Percentiles rank a stretch among this genome's conserved stretches.
Conservation (phyloP, 352 stramenopile species). For the Phytophthora fragariaefolia region DNA sequence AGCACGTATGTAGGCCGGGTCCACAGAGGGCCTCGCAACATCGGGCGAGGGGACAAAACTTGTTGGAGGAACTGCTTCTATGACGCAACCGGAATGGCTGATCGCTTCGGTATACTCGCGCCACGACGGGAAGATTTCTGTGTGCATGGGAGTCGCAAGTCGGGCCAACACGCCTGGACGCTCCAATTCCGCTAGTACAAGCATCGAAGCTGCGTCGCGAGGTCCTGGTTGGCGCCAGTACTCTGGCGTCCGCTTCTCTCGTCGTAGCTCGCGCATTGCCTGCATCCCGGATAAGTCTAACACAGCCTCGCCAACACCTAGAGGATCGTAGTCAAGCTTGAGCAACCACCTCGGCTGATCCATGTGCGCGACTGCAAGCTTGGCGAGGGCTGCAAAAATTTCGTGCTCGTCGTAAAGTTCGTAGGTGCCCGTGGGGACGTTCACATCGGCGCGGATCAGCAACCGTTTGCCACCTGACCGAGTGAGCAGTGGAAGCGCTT, state of each 20-base stretch:
- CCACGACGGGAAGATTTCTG: conserved; percentile 76
- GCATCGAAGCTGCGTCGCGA: conserved; percentile 62
- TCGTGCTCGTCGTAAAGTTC: conserved; percentile 92
- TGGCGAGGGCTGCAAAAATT: conserved; percentile 79
- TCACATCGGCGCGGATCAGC: conserved; percentile 87
- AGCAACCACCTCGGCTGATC: conserved; percentile 82
- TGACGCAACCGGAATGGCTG: conserved; percentile 70
- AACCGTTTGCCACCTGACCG: conserved; percentile 83
- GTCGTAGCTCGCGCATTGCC: conserved; percentile 65
- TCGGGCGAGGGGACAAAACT: conserved; percentile 5
- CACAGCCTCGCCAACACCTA: conserved; percentile 61
- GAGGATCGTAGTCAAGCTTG: conserved; percentile 83
- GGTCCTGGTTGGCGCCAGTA: conserved; percentile 77
- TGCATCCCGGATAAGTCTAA: conserved; percentile 73
- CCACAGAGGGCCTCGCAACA: background rate
- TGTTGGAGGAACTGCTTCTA: conserved; percentile 71
- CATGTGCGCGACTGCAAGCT: conserved; percentile 87
- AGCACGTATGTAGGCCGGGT: conserved; percentile 57
- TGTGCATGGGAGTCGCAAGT: conserved; percentile 36
- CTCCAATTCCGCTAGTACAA: conserved; percentile 67
- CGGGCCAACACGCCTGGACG: conserved; percentile 41
- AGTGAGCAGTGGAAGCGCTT: conserved; percentile 63
- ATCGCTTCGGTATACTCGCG: conserved; percentile 62
- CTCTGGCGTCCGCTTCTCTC: conserved; percentile 64
- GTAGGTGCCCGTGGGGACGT: conserved; percentile 85